These are phyloP conservation scores for Oldenlandia corymbosa DNA, from an alignment of 257 asterid species.

Conservation along the genomic window DNA sequence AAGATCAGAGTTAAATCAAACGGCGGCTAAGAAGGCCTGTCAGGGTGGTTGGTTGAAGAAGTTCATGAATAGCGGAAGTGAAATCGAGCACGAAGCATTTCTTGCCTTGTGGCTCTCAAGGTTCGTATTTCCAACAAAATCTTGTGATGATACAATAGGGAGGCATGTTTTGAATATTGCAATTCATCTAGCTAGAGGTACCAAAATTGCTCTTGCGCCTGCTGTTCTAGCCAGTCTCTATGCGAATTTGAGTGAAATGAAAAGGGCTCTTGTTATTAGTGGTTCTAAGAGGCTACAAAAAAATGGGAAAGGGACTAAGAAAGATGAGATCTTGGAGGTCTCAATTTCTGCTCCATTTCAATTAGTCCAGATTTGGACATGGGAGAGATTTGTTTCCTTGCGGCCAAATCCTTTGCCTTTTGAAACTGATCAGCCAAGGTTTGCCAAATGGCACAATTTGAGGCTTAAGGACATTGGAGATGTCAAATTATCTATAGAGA, in stretches of 20 bases:
- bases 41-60: conserved; percentile 23
- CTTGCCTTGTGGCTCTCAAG: conserved; percentile 34
- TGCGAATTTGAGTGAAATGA: conserved; percentile 26
- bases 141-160: conserved; percentile 13
- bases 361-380: conserved; percentile 43
- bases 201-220: conserved; percentile 34
- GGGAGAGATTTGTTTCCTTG: conserved; percentile 38
- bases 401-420: conserved; percentile 18
- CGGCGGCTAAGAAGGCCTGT: background rate
- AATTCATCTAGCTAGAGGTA: conserved; percentile 30
- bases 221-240: conserved; percentile 34
- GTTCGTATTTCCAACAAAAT: conserved; percentile 16
- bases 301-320: background rate
- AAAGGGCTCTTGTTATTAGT: conserved; percentile 18
- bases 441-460: conserved; percentile 29
- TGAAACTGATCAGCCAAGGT: conserved; percentile 10
- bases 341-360: conserved; percentile 25
- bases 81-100: conserved; percentile 42
- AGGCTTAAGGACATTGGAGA: conserved; percentile 7
- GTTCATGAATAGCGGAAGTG: conserved; percentile 25
- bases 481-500: conserved; percentile 21
- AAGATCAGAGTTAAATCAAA: background rate
- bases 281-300: background rate
- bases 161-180: conserved; percentile 23
- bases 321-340: conserved; percentile 11